phyloP scores from a whole-genome alignment of 345 rosid genomes.

The Corchorus olitorius region DNA sequence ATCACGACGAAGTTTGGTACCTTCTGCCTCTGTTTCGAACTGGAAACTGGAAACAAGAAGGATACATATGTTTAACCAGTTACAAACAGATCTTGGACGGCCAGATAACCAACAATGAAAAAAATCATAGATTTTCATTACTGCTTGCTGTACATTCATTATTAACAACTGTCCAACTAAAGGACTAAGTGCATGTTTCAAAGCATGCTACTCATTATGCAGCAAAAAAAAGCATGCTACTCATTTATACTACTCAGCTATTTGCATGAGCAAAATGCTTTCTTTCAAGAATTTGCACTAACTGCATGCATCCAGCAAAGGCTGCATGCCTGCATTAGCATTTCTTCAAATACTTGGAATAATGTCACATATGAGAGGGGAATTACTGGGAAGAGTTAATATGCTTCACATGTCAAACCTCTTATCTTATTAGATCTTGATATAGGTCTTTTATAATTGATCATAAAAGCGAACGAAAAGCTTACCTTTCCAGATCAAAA shows the following conservation, averaged over 20 bases:
- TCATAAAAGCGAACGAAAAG: background rate
- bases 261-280: background rate
- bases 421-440: background rate
- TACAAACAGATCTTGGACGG: background rate
- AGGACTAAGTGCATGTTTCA: slow-evolving; percentile 5
- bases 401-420: background rate
- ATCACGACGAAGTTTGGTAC: slow-evolving; percentile 68
- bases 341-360: background rate
- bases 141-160: background rate
- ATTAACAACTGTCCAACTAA: background rate
- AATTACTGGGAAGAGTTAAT: background rate
- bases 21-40: slow-evolving; percentile 89
- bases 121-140: background rate
- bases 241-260: background rate
- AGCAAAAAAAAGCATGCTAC: background rate
- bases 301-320: background rate
- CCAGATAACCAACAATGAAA: background rate
- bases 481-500: slow-evolving; percentile 83
- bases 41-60: slow-evolving; percentile 61
- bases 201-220: background rate
- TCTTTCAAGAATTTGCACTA: background rate
- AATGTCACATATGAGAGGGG: background rate
- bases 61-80: slow-evolving; percentile 14
- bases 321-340: background rate
- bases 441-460: background rate